Base-by-base conservation (phyloP, 2,329 filamentous ascomycete genomes). In the Geosmithia putterillii region DNA sequence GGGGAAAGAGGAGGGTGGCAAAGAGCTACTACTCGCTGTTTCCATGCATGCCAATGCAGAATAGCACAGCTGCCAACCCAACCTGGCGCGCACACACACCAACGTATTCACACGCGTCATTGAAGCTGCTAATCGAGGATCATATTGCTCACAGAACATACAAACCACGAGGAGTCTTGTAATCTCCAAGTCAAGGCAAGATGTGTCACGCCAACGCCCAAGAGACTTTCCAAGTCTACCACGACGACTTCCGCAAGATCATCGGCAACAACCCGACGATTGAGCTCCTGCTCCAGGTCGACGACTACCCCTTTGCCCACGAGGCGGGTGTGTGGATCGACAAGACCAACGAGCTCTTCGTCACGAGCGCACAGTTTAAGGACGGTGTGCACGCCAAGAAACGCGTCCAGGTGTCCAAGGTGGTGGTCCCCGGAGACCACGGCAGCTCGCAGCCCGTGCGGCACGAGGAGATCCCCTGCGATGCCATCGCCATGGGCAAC, bases 221-320 rank as follows among this genome's bases (percentile, higher is more conserved):
- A 32, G 28, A 32, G 28, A 32, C 28, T 12, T 32, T 32, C 10
- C 28, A 32, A 12, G 28, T 32, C 28, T 46, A 49, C 21, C 18
- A 49, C 25, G 36, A 54, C 7, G n/a, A 44, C 2, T 53, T 42
- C 2, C 41, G 42, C 3, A 19, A 45, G 18, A 53, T 68, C 15
- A 54, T 63, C 21, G 66, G 66, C 2, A n/a, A 45, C 4, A 44
- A 45, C 3, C 63, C 64, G 4, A 53, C 48, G 10, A 46, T 69
- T 1, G 55, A 66, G 12, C 46, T 66, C 2, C 49, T 70, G 3
- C 50, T 58, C 21, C 57, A 66, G 45, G 60, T 63, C 41, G 48
- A 55, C 25, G 50, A 53, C 3, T 64, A 68, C 36, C 63, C 67
- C 0, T 72, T 73, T 42, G 69, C 69, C 2, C 70, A 74, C 47